Base-by-base conservation (phyloP, 2,329 filamentous ascomycete species). In the Claviceps fusiformis region DNA sequence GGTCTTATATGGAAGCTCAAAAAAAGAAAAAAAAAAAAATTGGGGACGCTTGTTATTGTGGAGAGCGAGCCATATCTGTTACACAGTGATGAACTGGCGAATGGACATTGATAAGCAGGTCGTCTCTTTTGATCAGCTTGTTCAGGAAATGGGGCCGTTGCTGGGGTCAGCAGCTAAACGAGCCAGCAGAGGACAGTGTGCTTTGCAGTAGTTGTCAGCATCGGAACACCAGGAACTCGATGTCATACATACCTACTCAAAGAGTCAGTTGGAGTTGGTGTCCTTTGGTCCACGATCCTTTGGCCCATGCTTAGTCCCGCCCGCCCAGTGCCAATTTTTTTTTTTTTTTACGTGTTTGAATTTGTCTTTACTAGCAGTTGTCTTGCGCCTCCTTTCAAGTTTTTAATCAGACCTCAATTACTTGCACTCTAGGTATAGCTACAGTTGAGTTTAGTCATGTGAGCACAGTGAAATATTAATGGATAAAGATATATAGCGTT, bases 321-420 rank as follows among this genome's bases (percentile, higher is more conserved):
- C 33, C 54, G 48, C 55, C 56, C 5, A 57, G 59, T 57, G 5
- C 39, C 3, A 13, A 4, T 39, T 39, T 39, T 39, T 39, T 39
- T 15, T 41, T 56, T 60, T 59, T 60, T 55, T 60, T 61, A 63
- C 63, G 59, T 61, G 64, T 66, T 67, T 65, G 61, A 63, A 63
- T 60, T 65, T 69, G 63, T 67, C 61, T 64, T 67, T 67, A 56
- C 63, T 64, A 69, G 67, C 69, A 64, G 52, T 65, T 64, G 66
- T 62, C 64, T 63, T 62, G 59, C 69, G 62, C 68, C 67, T 65
- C 60, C 19, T 50, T 65, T 54, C 63, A 70, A 70, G 61, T 63
- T 63, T 68, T 70, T 68, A 71, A 71, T 71, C 63, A 64, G 62
- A 65, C 60, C 63, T 65, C 62, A 64, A 64, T 64, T 65, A 61